Evolutionary conservation across 2,329 filamentous ascomycete species (phyloP), one percentile per base, ranked within the genome.

Genomic region (Cucurbitaria berberidis): DNA sequence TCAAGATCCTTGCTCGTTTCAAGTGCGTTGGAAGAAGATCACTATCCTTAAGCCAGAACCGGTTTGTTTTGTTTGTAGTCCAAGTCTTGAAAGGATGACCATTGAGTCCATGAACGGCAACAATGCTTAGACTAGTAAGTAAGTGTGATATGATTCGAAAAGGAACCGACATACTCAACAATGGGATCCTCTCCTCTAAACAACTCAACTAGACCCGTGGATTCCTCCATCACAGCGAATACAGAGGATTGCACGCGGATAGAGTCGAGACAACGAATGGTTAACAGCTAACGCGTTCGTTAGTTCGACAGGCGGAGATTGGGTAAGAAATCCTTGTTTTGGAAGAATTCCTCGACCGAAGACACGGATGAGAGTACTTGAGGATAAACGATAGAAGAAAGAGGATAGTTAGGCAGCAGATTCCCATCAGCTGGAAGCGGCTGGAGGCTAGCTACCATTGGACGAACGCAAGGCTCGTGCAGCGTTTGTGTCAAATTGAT

Each of bases 1-100:
- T 66, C 30, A 75, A 57, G 8, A 76, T 67, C 32, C 76, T 64
- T 26, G 70, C 67, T 36, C 65, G 64, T 5, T 64, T 62, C 15
- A 76, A 43, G 35, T 73, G 63, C 16, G 49, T 40, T 7, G 60
- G 55, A 1, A 69, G 55, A 44, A 68, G 53, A 43, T 67, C 63
- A 40, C 59, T 55, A 36, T 36, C 34, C 34, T 36, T 5, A 27
- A 67, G 66, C 65, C 62, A 69, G 11, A 18, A 36, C 53, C 60
- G 47, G 32, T 47, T 35, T 46, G 42, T 53, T 48, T 63, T 63
- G 21, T 38, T 45, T 4, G 59, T 49, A 21, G 62, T 68, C 63
- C 65, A 68, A 7, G 66, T 68, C 46, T 61, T 57, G 38, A 64
- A 57, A 21, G 54, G 43, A 48, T 68, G 62, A 6, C 63, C 62